A percentile compares a stretch with the other conserved stretches of the same genome.
Evolutionary conservation across 208 protist genomes (phyloP).

Genomic region (Trypanosoma platydactyli): DNA sequence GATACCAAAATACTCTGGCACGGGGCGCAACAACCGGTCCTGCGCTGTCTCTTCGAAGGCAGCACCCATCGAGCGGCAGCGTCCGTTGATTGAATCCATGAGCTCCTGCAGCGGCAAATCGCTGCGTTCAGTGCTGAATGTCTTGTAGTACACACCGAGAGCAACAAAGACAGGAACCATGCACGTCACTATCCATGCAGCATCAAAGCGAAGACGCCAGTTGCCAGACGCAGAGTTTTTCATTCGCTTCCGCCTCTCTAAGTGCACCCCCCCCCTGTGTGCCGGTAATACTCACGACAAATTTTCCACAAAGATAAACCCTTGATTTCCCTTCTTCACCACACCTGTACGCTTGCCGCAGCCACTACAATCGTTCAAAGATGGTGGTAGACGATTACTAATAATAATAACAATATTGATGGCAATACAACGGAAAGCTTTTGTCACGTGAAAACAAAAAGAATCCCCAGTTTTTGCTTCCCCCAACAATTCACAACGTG

Average conservation of each 20-base stretch:
- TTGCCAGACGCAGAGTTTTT: not conserved
- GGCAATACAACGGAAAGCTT: too few species aligned
- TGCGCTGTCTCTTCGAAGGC: not conserved
- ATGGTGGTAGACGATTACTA: too few species aligned
- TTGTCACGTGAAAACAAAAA: too few species aligned
- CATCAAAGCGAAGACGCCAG: slow-evolving; percentile 2
- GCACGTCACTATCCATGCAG: slow-evolving; percentile 16
- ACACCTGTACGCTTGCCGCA: not conserved
- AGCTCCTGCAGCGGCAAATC: slow-evolving; percentile 48
- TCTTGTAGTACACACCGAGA: slow-evolving; percentile 46
- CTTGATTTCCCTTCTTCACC: not conserved
- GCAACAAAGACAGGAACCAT: slow-evolving; percentile 30
- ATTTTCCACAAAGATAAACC: too few species aligned
- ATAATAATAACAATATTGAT: too few species aligned
- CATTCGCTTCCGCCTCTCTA: not conserved
- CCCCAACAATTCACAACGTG: not conserved
- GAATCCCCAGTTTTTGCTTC: not conserved
- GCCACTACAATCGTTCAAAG: too few species aligned
- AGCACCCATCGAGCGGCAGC: slow-evolving; percentile 26
- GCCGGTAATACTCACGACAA: not conserved
- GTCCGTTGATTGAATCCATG: slow-evolving; percentile 27
- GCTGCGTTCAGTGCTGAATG: slow-evolving; percentile 41
- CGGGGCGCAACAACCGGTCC: slow-evolving; percentile 13
- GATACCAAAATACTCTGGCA: slow-evolving; percentile 49
- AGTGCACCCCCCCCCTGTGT: not conserved